These are phyloP conservation scores for Arabidopsis thaliana DNA, from an alignment of 345 rosid genomes.

Conservation along the genomic window TAIR10.1 NC_003076.8:25325501-25326000, in stretches of 20 bases:
- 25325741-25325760: not conserved
- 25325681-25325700: conserved; percentile 6
- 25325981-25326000: not conserved
- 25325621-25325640: not conserved
- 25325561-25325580: conserved; percentile 1
- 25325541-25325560: not conserved
- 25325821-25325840: not conserved
- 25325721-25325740: not conserved
- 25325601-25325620: not conserved
- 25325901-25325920: conserved; percentile 5
- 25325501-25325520: not conserved
- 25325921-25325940: not conserved
- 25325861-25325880: not conserved
- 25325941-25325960: not conserved
- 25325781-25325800: not conserved
- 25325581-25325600: conserved; percentile 11
- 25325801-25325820: not conserved
- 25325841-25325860: not conserved
- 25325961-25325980: not conserved
- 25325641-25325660: not conserved
- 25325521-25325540: conserved; percentile 1
- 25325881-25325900: not conserved
- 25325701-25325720: not conserved
- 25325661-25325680: not conserved
- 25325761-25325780: not conserved